Evolutionary conservation across 495 filamentous ascomycete species (phyloP), one percentile per base, ranked within the genome.

Genomic region (Aspergillus taichungensis): DNA sequence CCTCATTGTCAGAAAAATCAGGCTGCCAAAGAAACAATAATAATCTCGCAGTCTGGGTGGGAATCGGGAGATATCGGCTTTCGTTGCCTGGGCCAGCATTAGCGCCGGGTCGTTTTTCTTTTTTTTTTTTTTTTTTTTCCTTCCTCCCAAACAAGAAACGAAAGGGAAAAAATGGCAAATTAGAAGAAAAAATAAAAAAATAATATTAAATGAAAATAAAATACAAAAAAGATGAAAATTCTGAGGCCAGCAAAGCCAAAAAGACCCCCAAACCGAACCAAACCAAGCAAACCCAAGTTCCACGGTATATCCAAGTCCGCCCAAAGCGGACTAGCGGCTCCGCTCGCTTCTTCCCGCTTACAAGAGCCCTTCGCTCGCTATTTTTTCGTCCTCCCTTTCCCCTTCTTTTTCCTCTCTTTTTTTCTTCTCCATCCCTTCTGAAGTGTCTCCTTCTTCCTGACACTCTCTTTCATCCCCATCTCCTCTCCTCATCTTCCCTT

Each of bases 51-150:
- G 49, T 51, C 49, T 49, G 49, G 33, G 49, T 31, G 45, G 53
- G 49, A 55, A 57, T 72, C 68, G 68, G 68, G 65, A 70, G 61
- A 72, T 68, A 52, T 68, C 68, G 67, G 67, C 50, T 50, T 43
- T 57, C 43, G 54, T 58, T 55, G 49, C 55, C 58, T 51, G 46
- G 56, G 48, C 51, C 45, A 53, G 54, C 41, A 37, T 50, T 63
- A 60, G 59, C 59, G 59, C 45, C 50, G 43, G 54, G 37, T 51
- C 50, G 47, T 42, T 36, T 40, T 46, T 51, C 49, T 49, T 51
- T 43, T 37, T 42, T 43, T 42, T 46, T 40, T 51, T 51, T 42
- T 42, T 34, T 40, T 41, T 24, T 44, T 47, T 52, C 55, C 50
- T 32, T 40, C 29, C 41, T 40, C 52, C 34, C 49, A 12, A 41